These are phyloP conservation scores for Monosporozyma siamensis DNA, from an alignment of 805 yeast genomes.

Conservation along the genomic window DNA sequence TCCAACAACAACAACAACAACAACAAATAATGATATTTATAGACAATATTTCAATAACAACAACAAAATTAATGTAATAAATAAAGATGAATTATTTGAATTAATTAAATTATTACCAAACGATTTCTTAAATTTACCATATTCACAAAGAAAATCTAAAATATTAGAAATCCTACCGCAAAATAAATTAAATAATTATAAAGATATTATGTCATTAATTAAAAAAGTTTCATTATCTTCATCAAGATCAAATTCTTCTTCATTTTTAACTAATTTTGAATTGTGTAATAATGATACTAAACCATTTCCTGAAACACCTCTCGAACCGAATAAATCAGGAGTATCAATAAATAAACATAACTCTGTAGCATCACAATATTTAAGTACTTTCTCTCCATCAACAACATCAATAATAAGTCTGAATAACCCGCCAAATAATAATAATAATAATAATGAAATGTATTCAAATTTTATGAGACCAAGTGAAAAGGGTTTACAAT, in stretches of 20 bases:
- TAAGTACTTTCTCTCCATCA: conserved; percentile 29
- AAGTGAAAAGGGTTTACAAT: conserved; percentile 61
- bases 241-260: conserved; percentile 21
- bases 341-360: conserved; percentile 19
- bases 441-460: neutral
- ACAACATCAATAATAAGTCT: conserved; percentile 1
- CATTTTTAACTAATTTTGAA: conserved; percentile 4
- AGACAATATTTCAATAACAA: neutral
- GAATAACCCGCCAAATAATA: too few species aligned
- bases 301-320: neutral
- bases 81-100: conserved; percentile 24
- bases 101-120: conserved; percentile 36
- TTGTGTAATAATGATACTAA: conserved; percentile 1
- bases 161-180: conserved; percentile 31
- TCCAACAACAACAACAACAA: neutral
- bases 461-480: conserved; percentile 10
- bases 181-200: conserved; percentile 30
- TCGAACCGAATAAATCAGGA: neutral
- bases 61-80: neutral
- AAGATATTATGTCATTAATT: conserved; percentile 24
- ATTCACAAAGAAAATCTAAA: conserved; percentile 47
- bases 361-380: conserved; percentile 28
- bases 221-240: conserved; percentile 21
- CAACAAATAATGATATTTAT: neutral
- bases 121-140: conserved; percentile 47